Conservation (phyloP, 148 eudicot species). For the Fallopia convolvulus region DNA sequence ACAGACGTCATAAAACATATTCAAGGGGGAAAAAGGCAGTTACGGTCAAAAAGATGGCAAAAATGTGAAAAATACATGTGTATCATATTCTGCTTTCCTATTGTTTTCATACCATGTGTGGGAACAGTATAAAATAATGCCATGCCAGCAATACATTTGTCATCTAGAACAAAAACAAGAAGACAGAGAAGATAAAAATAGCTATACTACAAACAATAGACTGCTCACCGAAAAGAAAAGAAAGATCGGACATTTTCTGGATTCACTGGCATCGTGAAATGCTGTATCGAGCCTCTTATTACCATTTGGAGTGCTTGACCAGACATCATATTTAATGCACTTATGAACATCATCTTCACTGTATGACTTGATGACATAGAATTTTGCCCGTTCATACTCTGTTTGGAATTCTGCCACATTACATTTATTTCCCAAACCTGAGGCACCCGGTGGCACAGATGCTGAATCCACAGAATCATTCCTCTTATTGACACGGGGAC, state of each 20-base stretch:
- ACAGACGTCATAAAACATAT: background rate
- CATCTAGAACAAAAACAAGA: background rate
- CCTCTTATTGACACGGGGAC: constrained; percentile 56
- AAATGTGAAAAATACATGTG: no score
- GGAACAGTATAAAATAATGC: background rate
- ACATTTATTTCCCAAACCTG: constrained; percentile 32
- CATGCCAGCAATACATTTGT: background rate
- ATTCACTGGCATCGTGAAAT: constrained; percentile 52
- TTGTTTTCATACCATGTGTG: no score
- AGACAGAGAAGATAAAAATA: background rate
- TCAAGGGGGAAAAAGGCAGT: background rate
- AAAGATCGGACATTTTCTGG: constrained; percentile 64
- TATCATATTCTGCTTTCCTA: no score
- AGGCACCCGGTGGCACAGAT: constrained; percentile 21
- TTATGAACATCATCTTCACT: constrained; percentile 95
- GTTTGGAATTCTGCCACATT: constrained; percentile 48
- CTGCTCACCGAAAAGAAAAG: constrained; percentile 82
- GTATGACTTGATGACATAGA: constrained; percentile 77
- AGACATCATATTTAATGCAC: constrained; percentile 77
- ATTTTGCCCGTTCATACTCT: constrained; percentile 67
- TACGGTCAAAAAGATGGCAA: background rate
- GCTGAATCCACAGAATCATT: constrained; percentile 20
- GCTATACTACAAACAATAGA: background rate
- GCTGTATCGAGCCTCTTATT: constrained; percentile 78
- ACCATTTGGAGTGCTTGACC: constrained; percentile 92